A percentile compares a stretch with the other conserved stretches of the same genome.
Evolutionary conservation across 495 filamentous ascomycete species (phyloP).

Genomic region (Physcia stellaris): DNA sequence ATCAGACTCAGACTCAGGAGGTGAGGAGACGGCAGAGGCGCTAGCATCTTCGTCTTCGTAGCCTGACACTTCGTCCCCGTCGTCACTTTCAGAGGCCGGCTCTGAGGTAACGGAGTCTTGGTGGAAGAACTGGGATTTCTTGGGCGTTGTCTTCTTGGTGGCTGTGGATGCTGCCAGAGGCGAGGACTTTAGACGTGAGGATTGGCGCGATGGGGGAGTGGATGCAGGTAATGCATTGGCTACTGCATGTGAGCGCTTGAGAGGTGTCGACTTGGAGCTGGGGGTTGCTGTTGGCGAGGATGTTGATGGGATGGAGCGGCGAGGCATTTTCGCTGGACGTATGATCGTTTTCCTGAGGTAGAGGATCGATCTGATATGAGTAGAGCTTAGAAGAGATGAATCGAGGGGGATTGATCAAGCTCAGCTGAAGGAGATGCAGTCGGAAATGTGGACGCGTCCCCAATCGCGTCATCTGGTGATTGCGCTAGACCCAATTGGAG

Average conservation of each 20-base stretch:
- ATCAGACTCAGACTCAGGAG: conserved; percentile 16
- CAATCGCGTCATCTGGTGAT: too few species aligned
- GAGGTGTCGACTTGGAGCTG: too few species aligned
- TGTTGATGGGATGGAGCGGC: too few species aligned
- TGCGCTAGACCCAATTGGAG: too few species aligned
- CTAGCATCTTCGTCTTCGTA: conserved; percentile 23
- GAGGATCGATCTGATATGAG: too few species aligned
- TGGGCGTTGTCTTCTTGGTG: conserved; percentile 32
- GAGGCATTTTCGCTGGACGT: too few species aligned
- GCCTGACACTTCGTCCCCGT: conserved; percentile 19
- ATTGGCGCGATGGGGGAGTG: conserved; percentile 19
- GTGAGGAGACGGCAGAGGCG: conserved; percentile 11
- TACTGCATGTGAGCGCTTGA: conserved; percentile 10
- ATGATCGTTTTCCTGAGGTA: too few species aligned
- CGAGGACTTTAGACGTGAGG: conserved; percentile 32
- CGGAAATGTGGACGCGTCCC: too few species aligned
- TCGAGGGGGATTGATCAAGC: too few species aligned
- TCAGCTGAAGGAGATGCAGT: too few species aligned
- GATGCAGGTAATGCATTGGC: neutral
- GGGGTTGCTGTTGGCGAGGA: too few species aligned
- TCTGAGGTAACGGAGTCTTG: conserved; percentile 22
- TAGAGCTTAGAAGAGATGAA: too few species aligned
- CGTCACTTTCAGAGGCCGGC: conserved; percentile 17
- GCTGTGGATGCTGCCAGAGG: conserved; percentile 14
- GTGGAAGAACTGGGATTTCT: conserved; percentile 46